phyloP scores from a whole-genome alignment of 176 grass and related monocot species.

The Musa troglodytarum region DNA sequence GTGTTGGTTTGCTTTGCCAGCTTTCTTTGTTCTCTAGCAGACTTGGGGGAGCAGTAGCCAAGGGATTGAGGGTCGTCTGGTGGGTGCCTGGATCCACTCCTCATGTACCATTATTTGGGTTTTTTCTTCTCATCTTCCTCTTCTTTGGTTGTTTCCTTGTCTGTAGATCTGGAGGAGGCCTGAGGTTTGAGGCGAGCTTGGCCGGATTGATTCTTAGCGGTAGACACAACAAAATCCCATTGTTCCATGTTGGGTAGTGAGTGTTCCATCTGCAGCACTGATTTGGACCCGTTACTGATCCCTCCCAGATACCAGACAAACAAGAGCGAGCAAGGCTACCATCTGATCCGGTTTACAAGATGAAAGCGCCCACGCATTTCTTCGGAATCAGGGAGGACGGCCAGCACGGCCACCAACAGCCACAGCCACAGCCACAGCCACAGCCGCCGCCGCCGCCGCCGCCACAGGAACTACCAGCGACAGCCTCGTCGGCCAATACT shows the following conservation, averaged over 20 bases:
- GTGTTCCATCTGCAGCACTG: constrained; percentile 12
- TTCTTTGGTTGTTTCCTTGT: constrained; percentile 19
- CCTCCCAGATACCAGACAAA: constrained; percentile 30
- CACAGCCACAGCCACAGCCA: constrained; percentile 17
- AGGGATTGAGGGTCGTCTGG: neutral
- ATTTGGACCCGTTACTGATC: constrained; percentile 16
- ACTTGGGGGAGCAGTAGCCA: constrained; percentile 11
- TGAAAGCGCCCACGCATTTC: constrained; percentile 60
- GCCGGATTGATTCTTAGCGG: constrained; percentile 11
- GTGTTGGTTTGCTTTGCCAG: constrained; percentile 17
- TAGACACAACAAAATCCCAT: constrained; percentile 20
- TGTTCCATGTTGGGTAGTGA: constrained; percentile 18
- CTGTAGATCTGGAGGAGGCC: constrained; percentile 11
- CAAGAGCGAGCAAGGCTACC: neutral
- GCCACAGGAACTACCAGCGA: constrained; percentile 1
- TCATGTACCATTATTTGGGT: constrained; percentile 1
- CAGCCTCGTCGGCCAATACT: constrained; percentile 12
- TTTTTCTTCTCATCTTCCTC: neutral
- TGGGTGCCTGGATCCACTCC: neutral
- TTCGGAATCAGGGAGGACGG: constrained; percentile 46
- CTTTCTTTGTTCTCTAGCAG: constrained; percentile 38
- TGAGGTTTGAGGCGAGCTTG: neutral
- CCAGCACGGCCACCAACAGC: constrained; percentile 36
- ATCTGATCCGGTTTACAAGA: constrained; percentile 28
- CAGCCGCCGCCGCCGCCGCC: constrained; percentile 7